Evolutionary conservation across 495 filamentous ascomycete species (phyloP).

Genomic region (Astrothelium subdiscretum): DNA sequence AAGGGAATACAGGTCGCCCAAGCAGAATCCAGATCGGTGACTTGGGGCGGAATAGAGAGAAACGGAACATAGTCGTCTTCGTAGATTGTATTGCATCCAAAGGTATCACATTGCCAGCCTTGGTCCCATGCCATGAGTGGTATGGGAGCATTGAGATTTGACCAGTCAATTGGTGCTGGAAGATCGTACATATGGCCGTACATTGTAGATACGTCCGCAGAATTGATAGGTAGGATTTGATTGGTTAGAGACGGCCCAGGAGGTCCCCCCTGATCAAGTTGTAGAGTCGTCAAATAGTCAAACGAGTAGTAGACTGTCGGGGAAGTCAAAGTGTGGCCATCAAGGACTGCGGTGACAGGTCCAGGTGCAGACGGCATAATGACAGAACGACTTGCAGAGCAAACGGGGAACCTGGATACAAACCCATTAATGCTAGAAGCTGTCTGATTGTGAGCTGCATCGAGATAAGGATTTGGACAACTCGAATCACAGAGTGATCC

Average conservation of each 20-base stretch:
- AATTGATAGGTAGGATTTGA: neutral
- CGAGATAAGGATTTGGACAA: too few relatives aligned
- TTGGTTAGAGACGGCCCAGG: neutral
- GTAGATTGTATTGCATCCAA: neutral
- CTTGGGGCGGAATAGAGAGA: neutral
- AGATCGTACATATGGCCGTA: too few relatives aligned
- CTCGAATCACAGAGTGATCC: neutral
- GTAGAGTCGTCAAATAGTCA: neutral
- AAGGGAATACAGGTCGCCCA: neutral
- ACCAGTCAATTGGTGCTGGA: neutral
- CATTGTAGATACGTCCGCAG: neutral
- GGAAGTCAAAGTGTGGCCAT: neutral
- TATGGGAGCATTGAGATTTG: neutral
- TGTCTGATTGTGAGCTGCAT: too few relatives aligned
- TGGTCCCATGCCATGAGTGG: neutral
- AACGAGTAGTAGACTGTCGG: neutral
- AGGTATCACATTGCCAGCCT: neutral
- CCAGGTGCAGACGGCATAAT: neutral
- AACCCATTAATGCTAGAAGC: too few relatives aligned
- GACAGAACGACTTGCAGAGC: neutral
- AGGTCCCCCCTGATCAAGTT: neutral
- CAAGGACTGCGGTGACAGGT: neutral
- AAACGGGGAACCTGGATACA: neutral
- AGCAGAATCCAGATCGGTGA: constrained; percentile 2
- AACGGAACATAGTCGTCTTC: neutral